Percentiles rank a stretch among this genome's conserved stretches.
These are phyloP conservation scores for Candida yuanshanica DNA, from an alignment of 805 yeast species.

Conservation along the genomic window DNA sequence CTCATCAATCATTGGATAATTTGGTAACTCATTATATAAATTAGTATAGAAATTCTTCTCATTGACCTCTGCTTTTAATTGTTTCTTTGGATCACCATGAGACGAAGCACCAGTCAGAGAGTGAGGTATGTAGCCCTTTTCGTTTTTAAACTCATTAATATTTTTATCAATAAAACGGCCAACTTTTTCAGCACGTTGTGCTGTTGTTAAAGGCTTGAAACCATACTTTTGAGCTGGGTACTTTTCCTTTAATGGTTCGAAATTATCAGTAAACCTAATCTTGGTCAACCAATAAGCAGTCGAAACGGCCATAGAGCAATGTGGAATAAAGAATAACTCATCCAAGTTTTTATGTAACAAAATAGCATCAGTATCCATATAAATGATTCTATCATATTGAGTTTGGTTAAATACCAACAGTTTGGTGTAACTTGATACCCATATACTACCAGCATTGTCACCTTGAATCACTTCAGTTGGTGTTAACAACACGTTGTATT, in stretches of 20 bases:
- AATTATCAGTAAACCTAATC: constrained; percentile 20
- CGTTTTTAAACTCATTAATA: constrained; percentile 5
- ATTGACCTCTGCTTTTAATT: constrained; percentile 3
- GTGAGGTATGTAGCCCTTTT: background rate
- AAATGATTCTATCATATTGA: constrained; percentile 48
- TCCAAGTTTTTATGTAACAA: constrained; percentile 37
- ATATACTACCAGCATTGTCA: constrained; percentile 22
- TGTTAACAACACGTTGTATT: constrained; percentile 13
- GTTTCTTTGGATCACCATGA: background rate
- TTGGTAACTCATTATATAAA: constrained; percentile 36
- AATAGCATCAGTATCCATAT: constrained; percentile 52
- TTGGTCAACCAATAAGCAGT: constrained; percentile 36
- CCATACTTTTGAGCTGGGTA: constrained; percentile 16
- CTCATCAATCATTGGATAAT: constrained; percentile 24
- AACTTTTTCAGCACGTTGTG: constrained; percentile 16
- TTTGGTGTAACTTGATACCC: constrained; percentile 53
- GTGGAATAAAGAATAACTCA: constrained; percentile 47
- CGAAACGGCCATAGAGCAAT: constrained; percentile 41
- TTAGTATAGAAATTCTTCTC: constrained; percentile 17
- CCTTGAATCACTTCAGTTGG: constrained; percentile 15
- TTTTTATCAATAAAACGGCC: constrained; percentile 1
- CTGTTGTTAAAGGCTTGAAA: constrained; percentile 19
- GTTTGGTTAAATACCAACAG: constrained; percentile 43
- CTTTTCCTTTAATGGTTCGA: constrained; percentile 13
- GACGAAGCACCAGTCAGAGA: background rate